Evolutionary conservation across 306 rosid genomes (phyloP), one percentile per base, ranked within the genome.

Genomic region (Quercus dentata): DNA sequence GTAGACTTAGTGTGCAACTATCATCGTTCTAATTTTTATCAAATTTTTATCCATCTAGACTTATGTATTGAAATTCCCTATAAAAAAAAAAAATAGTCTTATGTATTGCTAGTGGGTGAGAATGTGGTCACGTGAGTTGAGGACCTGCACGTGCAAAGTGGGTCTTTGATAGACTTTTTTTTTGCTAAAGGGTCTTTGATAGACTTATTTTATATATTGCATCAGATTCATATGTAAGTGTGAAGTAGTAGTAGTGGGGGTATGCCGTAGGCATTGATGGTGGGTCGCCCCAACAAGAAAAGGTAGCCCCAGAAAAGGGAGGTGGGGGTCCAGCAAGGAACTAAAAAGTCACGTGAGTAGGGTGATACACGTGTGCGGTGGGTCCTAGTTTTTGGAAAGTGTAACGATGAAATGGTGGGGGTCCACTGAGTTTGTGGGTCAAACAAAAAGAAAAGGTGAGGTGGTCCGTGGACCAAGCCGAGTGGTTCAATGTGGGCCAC

Each of bases 401-500:
- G 54, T 23, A 30, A 25, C 14, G 5, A 15, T 14, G 71, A 33
- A 30, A 17, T 30, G 6, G 15, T 35, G 28, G 71, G 46, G 71
- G 74, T 69, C 74, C 56, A n/a, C 10, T 51, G 38, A 2, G 46
- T 2, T 54, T 6, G 74, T 78, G 73, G 80, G 79, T 73, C 79
- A 46, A 18, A 76, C 33, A 57, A 21, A 19, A 56, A 64, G 76
- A 68, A 77, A 44, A 77, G 76, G 75, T 58, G 62, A 67, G 82
- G 76, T 76, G 71, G 82, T 79, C 62, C 84, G 87, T 81, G 90
- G 89, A 80, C 78, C 71, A 51, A 59, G 82, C 76, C 20, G 71
- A 85, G 77, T 85, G 81, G 85, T 63, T 88, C 57, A 69, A 68
- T 69, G 75, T 85, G 88, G 83, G 89, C 85, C 89, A 79, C 81